Base-by-base conservation (phyloP, 441 rosid genomes). In the Rhodomyrtus psidioides region DNA sequence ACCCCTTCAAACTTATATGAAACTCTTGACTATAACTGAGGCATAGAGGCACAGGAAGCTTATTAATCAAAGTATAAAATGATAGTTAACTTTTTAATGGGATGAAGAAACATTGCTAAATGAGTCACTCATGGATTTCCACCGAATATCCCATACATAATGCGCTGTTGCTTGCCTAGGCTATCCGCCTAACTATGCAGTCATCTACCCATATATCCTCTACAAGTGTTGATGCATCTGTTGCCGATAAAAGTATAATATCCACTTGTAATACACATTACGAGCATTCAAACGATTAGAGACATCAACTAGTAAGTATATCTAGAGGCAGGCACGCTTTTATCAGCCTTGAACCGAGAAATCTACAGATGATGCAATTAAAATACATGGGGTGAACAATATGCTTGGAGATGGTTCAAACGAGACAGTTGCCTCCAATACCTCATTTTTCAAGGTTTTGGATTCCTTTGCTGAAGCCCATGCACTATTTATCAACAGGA, bases 391-490 rank as follows among this genome's bases (percentile, higher is more conserved):
- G 16, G n/a, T 24, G 16, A 24, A 21, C 39, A n/a, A 39, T 6
- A 70, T 21, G 49, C 49, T 21, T 39, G 15, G 26, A 70, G 79
- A 39, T 10, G 26, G 79, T 51, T 46, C 55, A 60, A 21, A 56
- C 27, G 76, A 84, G 86, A 53, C 30, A 55, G 28, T 85, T 83
- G 82, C 46, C 46, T 51, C 27, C 83, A 82, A 53, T 91, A 96
- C 99, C 98, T 94, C 96, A 57, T 94, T 91, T 79, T 92, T 95
- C 94, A 96, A 91, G 34, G 91, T 90, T 28, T 89, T 83, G 30
- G 99, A 97, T 34, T 93, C 97, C 93, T 94, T 97, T n/a, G 98
- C 98, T 24, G 96, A 91, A 30, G 98, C 96, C 91, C 97, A 97
- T 57, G 98, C 94, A 87, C 95, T 89, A 89, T 94, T 96, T 89